A percentile compares a stretch with the other conserved stretches of the same genome.
Conservation (phyloP, 2,329 filamentous ascomycete species). For the Drechslerella dactyloides region DNA sequence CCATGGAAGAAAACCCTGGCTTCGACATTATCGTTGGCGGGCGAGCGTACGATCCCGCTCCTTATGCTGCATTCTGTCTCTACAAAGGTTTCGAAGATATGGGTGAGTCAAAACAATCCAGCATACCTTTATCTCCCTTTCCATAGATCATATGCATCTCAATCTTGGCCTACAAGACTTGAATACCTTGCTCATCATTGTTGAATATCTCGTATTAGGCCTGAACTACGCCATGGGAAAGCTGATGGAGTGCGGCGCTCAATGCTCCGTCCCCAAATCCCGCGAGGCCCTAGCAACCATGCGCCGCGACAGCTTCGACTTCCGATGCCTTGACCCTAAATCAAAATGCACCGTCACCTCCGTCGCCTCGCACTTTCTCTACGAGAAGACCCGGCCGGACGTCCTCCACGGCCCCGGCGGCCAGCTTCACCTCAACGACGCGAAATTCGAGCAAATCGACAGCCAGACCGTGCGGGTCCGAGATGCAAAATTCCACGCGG, state of each 20-base stretch:
- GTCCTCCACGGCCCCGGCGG: conserved; percentile 63
- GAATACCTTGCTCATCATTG: neutral
- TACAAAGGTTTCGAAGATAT: conserved; percentile 54
- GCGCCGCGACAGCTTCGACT: conserved; percentile 62
- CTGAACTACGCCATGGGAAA: conserved; percentile 65
- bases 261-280: conserved; percentile 62
- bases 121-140: neutral
- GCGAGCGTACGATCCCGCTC: conserved; percentile 58
- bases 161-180: no score
- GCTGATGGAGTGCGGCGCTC: conserved; percentile 63
- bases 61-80: conserved; percentile 59
- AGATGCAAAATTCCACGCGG: conserved; percentile 58
- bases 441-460: conserved; percentile 60
- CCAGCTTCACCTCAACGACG: conserved; percentile 58
- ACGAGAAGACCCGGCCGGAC: conserved; percentile 65
- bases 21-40: conserved; percentile 63
- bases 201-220: conserved; percentile 54
- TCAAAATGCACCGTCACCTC: conserved; percentile 61
- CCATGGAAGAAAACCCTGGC: conserved; percentile 56
- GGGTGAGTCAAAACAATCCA: conserved; percentile 13
- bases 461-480: conserved; percentile 60
- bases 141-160: no score
- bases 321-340: conserved; percentile 59
- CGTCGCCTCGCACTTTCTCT: conserved; percentile 65
- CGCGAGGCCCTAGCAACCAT: conserved; percentile 60